Conservation (phyloP, 352 stramenopile genomes). For the Blastocystis sp. region DNA sequence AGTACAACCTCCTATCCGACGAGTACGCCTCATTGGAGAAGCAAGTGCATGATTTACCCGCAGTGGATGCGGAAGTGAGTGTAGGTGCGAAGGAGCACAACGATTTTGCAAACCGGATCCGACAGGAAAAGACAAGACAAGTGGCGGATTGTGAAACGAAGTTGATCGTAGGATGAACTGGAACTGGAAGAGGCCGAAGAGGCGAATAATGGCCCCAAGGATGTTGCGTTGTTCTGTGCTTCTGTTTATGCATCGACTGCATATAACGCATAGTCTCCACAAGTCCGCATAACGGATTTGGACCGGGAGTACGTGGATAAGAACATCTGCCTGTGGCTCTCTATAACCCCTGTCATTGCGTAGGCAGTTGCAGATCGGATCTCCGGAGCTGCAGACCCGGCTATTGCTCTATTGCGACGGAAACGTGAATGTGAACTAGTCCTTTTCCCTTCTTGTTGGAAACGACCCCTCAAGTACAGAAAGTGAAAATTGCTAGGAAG, state of each 20-base stretch:
- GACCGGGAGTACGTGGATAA: neutral
- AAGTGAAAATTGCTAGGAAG: conserved; percentile 81
- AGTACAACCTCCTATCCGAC: too few relatives aligned
- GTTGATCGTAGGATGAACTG: neutral
- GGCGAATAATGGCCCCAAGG: conserved; percentile 17
- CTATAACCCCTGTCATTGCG: neutral
- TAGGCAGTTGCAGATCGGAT: conserved; percentile 23
- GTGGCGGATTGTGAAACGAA: neutral
- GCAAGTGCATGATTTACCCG: neutral
- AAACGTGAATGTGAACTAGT: neutral
- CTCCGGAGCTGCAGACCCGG: conserved; percentile 29
- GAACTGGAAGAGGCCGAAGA: conserved; percentile 21
- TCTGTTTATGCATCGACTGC: neutral
- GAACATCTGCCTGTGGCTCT: conserved; percentile 12
- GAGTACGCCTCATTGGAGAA: neutral
- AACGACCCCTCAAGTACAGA: conserved; percentile 31
- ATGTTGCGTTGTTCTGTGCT: conserved; percentile 14
- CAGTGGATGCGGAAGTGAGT: neutral
- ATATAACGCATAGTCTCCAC: neutral
- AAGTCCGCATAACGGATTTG: conserved; percentile 23
- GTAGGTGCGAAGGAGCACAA: neutral
- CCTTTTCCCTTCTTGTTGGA: too few relatives aligned
- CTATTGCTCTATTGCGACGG: conserved; percentile 33
- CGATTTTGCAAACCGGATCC: neutral
- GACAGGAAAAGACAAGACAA: neutral